Evolutionary conservation across 1,139 yeast genomes (phyloP), one percentile per base, ranked within the genome.

Genomic region (Yamadazyma buinensis): DNA sequence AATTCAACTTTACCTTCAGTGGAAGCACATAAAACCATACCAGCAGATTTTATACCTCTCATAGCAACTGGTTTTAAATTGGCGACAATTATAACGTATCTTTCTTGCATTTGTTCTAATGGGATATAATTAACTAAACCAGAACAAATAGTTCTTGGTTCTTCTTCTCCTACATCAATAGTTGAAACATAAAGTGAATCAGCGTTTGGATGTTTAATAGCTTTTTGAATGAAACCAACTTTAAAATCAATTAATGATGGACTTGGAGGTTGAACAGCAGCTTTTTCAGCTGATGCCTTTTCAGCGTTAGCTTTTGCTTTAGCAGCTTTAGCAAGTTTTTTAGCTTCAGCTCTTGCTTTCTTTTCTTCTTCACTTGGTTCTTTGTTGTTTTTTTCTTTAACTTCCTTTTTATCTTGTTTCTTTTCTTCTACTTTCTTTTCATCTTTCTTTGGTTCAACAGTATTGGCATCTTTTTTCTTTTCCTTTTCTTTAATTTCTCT

Each of bases 111-210:
- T 11, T 68, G 62, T 32, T 68, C 75, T 29, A 61, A 51, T 3
- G 79, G 67, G 20, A 78, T 52, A 42, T 64, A 64, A 31, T 70
- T 71, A 30, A 76, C 83, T 23, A 80, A 59, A 19, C 98, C 99
- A 12, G 96, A 86, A 69, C 98, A 94, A 35, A 94, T 95, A 30
- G 97, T 94, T 72, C 99, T 81, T 56, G 98, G 98, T 54, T 85
- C 95, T 47, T 72, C 90, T 54, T 92, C 98, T 46, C 98, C 99
- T 74, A 87, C 82, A 46, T 94, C 88, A 53, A 94, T 92, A 36
- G 98, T 92, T 23, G 97, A 90, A 42, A 92, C 95, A 59, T 94
- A 94, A 53, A 94, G 73, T 4, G 95, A 75, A 63, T 94, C 99
- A 26, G 98, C 99, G 58, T 94, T 94, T 43, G 98, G 98, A 66